Evolutionary conservation across 1,284 basidiomycete species (phyloP).

Genomic region (Xanthoconium separans): DNA sequence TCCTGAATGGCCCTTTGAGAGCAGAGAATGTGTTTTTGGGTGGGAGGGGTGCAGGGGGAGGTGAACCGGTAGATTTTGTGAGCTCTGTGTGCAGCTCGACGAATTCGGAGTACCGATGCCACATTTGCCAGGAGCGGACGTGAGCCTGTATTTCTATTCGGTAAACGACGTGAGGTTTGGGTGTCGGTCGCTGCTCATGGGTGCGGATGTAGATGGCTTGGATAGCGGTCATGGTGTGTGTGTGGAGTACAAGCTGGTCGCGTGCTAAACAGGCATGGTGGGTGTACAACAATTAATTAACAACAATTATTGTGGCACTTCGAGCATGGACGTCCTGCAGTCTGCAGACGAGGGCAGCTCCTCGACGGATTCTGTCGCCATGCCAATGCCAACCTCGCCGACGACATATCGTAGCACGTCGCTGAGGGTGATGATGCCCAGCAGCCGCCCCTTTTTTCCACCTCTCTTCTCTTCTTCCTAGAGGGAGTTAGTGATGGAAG

Average conservation of each 20-base stretch:
- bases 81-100: constrained; percentile 83
- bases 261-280: constrained; percentile 2
- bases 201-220: constrained; percentile 69
- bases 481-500: constrained; percentile 10
- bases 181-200: constrained; percentile 62
- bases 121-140: constrained; percentile 89
- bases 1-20: constrained; percentile 40
- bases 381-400: constrained; percentile 56
- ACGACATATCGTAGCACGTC: constrained; percentile 90
- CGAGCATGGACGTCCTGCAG: constrained; percentile 17
- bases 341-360: constrained; percentile 21
- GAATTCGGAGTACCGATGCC: constrained; percentile 94
- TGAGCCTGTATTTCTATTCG: constrained; percentile 78
- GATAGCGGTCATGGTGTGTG: constrained; percentile 66
- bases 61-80: constrained; percentile 63
- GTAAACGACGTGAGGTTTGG: constrained; percentile 80
- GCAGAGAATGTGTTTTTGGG: constrained; percentile 77
- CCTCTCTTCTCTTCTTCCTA: constrained; percentile 76
- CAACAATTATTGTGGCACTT: constrained; percentile 11
- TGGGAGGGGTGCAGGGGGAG: constrained; percentile 77
- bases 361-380: constrained; percentile 35
- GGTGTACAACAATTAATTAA: background rate
- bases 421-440: constrained; percentile 89
- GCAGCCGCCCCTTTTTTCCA: constrained; percentile 79
- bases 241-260: constrained; percentile 9